phyloP scores from a whole-genome alignment of 148 eudicot species.

The Spergularia bocconei region DNA sequence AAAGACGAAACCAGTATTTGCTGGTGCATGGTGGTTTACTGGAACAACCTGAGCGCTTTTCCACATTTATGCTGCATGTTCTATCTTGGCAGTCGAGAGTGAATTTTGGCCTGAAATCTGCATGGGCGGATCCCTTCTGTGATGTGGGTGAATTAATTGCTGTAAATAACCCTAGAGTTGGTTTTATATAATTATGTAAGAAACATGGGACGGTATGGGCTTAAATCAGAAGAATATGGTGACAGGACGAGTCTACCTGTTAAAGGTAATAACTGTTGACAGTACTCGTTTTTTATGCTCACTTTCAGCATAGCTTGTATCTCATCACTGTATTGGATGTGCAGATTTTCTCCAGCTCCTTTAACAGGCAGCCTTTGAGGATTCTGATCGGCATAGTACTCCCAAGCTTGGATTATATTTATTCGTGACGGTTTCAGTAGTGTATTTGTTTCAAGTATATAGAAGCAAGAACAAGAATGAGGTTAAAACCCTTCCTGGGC shows the following conservation, averaged over 20 bases:
- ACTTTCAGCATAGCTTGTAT: not conserved
- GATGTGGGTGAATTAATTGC: not conserved
- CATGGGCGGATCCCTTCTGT: not conserved
- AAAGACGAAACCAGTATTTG: not conserved
- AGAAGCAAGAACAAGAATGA: not conserved
- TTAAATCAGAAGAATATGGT: conserved; percentile 3
- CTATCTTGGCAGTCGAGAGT: not conserved
- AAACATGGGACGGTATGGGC: not conserved
- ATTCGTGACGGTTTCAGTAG: conserved; percentile 3
- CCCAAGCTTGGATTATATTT: not conserved
- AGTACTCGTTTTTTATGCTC: not conserved
- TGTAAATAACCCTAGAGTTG: conserved; percentile 1
- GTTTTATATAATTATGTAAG: conserved; percentile 5
- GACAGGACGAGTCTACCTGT: not conserved
- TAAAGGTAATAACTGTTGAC: conserved; percentile 2
- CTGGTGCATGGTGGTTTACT: conserved; percentile 8
- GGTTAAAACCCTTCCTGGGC: not conserved
- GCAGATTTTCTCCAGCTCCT: conserved; percentile 22
- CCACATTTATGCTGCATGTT: conserved; percentile 7
- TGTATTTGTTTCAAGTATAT: not conserved
- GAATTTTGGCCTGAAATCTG: not conserved
- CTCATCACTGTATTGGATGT: conserved; percentile 11
- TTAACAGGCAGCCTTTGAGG: not conserved
- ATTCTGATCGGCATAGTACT: not conserved
- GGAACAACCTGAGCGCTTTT: not conserved